These are phyloP conservation scores for Phytophthora syringae DNA, from an alignment of 352 stramenopile species.

Conservation along the genomic window DNA sequence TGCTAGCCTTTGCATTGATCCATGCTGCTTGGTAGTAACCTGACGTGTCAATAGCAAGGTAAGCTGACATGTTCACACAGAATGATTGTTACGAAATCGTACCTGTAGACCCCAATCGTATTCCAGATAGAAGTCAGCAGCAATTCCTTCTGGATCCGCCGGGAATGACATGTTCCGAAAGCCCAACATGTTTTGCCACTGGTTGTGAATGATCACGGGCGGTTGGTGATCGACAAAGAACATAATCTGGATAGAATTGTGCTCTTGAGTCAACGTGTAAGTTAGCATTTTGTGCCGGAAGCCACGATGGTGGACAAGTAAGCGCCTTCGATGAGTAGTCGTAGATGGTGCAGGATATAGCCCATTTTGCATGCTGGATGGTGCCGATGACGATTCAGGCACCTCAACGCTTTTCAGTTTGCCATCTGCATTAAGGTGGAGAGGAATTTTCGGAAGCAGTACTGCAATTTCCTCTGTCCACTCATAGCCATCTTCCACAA, in stretches of 20 bases:
- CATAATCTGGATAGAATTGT: conserved; percentile 58
- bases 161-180: conserved; percentile 54
- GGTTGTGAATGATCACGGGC: conserved; percentile 70
- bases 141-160: conserved; percentile 61
- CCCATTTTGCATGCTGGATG: conserved; percentile 13
- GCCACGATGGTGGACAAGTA: conserved; percentile 59
- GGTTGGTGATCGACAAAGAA: conserved; percentile 77
- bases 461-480: conserved; percentile 61
- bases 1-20: neutral
- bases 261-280: conserved; percentile 63
- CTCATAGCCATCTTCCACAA: conserved; percentile 44
- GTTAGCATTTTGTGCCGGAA: conserved; percentile 74
- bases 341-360: conserved; percentile 57
- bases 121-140: conserved; percentile 63
- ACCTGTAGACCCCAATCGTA: conserved; percentile 73
- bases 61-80: neutral
- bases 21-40: conserved; percentile 19
- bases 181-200: conserved; percentile 57
- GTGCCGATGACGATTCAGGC: conserved; percentile 10
- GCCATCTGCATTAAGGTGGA: conserved; percentile 41
- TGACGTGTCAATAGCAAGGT: conserved; percentile 5
- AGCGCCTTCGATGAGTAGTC: conserved; percentile 50
- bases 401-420: conserved; percentile 35
- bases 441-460: conserved; percentile 41
- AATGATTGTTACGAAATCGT: conserved; percentile 7